Evolutionary conservation across 495 filamentous ascomycete genomes (phyloP), one percentile per base, ranked within the genome.

Genomic region (Penicillium silybi): DNA sequence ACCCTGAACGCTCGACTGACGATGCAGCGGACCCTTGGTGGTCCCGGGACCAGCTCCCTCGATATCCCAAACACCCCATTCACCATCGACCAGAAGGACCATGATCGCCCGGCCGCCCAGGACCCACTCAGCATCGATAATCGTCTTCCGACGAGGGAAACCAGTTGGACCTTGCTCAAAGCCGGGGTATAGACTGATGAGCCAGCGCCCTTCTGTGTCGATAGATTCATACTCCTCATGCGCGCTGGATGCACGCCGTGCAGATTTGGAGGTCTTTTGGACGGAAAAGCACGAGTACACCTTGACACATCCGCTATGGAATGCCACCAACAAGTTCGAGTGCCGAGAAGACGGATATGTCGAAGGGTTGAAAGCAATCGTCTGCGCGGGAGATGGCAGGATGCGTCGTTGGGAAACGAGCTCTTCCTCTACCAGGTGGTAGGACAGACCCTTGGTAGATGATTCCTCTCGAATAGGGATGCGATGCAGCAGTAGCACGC

Each of bases 41-140:
- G 62, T 71, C 63, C 64, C 74, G 4, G 74, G 85, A 52, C 81
- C 81, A 35, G 81, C 77, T 1, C 85, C 84, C 59, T 89, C 84
- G 26, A 92, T 74, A 69, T 95, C 89, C 91, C 92, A 97, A 23
- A 97, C 82, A 4, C 89, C 92, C 92, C 92, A 97, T 71, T 95
- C 86, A 0, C 90, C 92, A 65, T 96, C 90, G 5, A 80, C 80
- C 11, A 92, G 77, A 7, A 97, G 76, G 4, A 83, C 80, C 54
- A 96, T 72, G 34, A 96, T 76, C 11, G 86, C 86, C 38, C 79
- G 83, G 34, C 91, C 92, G 39, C 84, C 81, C n/a, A 85, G 74
- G 7, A 90, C 82, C 92, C 92, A 97, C 48, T 87, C 75, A 0
- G 89, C 87, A 51, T 85, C 85, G n/a, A 95, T 72, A 27, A 96